Conservation (phyloP, 73 alveolate species). For the Diophrys appendiculata region DNA sequence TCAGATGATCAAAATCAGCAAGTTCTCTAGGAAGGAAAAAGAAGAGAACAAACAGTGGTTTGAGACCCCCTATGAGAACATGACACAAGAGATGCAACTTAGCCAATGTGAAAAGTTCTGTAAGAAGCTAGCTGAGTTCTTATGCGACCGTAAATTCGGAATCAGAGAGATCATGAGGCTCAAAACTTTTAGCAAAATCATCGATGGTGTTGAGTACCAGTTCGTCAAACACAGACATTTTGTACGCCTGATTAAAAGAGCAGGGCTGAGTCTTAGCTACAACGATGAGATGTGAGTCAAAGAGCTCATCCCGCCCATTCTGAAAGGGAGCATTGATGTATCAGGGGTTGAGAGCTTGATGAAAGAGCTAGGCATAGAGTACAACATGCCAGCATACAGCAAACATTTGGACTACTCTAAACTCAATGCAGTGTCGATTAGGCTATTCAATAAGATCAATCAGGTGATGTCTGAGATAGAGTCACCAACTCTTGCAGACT, state of each 20-base stretch:
- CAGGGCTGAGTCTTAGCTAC: too few relatives aligned
- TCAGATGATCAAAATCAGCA: background rate
- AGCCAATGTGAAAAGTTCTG: background rate
- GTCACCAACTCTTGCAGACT: background rate
- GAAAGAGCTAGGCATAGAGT: constrained; percentile 5
- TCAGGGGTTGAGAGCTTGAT: background rate
- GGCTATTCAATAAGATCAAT: constrained; percentile 13
- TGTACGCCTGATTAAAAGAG: too few relatives aligned
- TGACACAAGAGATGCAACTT: background rate
- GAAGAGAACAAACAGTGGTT: background rate
- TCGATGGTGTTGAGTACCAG: too few relatives aligned
- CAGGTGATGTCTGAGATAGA: background rate
- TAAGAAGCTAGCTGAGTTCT: too few relatives aligned
- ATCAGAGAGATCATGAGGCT: too few relatives aligned
- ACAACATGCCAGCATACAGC: constrained; percentile 3
- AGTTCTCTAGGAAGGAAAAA: background rate
- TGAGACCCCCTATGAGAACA: constrained; percentile 8
- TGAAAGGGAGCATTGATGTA: too few relatives aligned
- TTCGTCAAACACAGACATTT: too few relatives aligned
- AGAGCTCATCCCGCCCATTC: too few relatives aligned
- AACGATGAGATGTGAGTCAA: too few relatives aligned
- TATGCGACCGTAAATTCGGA: too few relatives aligned
- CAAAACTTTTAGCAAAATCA: too few relatives aligned
- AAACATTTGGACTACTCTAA: constrained; percentile 14
- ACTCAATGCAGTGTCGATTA: constrained; percentile 4